These are phyloP conservation scores for Colletotrichum aenigma DNA, from an alignment of 2,329 filamentous ascomycete genomes.

Conservation along the genomic window DNA sequence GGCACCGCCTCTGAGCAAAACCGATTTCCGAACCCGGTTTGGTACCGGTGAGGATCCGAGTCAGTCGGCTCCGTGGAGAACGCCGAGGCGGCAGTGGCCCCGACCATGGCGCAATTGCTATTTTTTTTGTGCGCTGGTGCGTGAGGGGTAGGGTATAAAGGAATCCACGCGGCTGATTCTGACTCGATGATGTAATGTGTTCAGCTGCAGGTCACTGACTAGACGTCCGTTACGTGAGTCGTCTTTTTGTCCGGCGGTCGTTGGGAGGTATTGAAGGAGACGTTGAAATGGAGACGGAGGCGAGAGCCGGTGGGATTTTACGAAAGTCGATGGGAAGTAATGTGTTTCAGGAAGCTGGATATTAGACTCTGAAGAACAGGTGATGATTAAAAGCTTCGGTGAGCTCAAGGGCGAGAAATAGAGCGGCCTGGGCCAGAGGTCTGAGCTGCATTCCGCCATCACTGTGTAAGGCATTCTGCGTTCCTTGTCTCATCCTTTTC, in stretches of 20 bases:
- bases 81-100: slow-evolving; percentile 23
- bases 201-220: not conserved
- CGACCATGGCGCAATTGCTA: slow-evolving; percentile 2
- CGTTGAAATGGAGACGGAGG: not conserved
- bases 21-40: slow-evolving; percentile 60
- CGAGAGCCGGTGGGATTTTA: not conserved
- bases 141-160: not conserved
- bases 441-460: not conserved
- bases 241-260: not conserved
- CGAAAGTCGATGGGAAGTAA: not conserved
- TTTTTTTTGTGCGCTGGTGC: not conserved
- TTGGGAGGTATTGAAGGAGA: not conserved
- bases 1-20: slow-evolving; percentile 50
- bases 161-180: not conserved
- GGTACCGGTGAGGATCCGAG: slow-evolving; percentile 54
- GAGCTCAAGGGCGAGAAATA: not conserved
- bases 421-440: not conserved
- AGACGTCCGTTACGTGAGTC: not conserved
- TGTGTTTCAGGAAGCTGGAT: not conserved
- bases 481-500: not conserved
- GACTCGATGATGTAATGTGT: not conserved
- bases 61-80: slow-evolving; percentile 25
- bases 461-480: not conserved
- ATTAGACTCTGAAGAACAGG: not conserved
- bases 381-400: not conserved